Percentiles rank a stretch among this genome's conserved stretches.
These are phyloP conservation scores for Pyrrhoderma lamaoense DNA, from an alignment of 1,284 basidiomycete species.

Conservation along the genomic window DNA sequence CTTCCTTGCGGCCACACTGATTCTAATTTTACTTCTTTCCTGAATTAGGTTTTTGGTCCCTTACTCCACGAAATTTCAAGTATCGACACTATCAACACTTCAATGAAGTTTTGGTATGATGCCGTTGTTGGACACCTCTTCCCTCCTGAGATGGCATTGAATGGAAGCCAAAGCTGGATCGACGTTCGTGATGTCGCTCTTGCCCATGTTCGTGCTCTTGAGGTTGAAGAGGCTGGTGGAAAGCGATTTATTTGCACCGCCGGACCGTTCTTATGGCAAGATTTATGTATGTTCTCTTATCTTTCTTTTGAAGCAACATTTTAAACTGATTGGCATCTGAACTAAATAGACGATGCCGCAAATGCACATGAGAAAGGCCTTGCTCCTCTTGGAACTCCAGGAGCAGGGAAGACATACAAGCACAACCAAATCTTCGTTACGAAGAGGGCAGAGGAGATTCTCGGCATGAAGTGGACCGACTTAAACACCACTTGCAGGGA, in stretches of 20 bases:
- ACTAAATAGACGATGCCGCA: constrained; percentile 11
- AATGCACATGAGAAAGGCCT: constrained; percentile 1
- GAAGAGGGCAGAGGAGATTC: constrained; percentile 2
- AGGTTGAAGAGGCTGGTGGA: constrained; percentile 32
- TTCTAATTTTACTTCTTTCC: no score
- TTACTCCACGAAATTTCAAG: constrained; percentile 4
- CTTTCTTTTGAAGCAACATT: not conserved
- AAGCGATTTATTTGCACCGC: constrained; percentile 33
- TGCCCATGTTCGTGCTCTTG: constrained; percentile 38
- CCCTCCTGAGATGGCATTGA: constrained; percentile 19
- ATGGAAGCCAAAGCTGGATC: constrained; percentile 32
- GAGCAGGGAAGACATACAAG: constrained; percentile 9
- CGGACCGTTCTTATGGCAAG: constrained; percentile 15
- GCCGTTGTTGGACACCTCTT: constrained; percentile 8
- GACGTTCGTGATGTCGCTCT: constrained; percentile 43
- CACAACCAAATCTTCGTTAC: constrained; percentile 3
- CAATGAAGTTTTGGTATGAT: constrained; percentile 6
- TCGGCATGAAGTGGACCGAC: constrained; percentile 12
- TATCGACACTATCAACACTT: constrained; percentile 1
- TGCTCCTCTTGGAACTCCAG: constrained; percentile 12
- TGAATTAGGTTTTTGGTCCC: constrained; percentile 2
- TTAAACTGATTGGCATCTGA: not conserved
- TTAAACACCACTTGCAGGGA: constrained; percentile 10
- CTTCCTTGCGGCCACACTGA: no score
- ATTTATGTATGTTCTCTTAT: constrained; percentile 15